Base-by-base conservation (phyloP, 805 yeast species). In the Candida broadrunensis region DNA sequence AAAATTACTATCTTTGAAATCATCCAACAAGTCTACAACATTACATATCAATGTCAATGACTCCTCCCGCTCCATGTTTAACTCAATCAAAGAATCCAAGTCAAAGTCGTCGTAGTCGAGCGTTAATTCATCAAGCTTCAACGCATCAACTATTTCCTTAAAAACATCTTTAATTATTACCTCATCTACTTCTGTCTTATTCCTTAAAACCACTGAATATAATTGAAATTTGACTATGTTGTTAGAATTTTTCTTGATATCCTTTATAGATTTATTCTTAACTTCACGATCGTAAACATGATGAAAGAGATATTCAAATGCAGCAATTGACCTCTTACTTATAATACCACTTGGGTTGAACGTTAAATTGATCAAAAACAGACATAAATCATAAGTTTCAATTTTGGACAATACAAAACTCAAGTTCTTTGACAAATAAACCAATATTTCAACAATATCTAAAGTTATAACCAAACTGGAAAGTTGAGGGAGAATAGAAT, bases 361-460 rank as follows among this genome's bases (percentile, higher is more conserved):
- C 1, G 73, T 56, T 2, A 72, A 57, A 1, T 54, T 48, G 9
- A 73, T 54, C 33, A 79, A 58, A 21, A 50, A 47, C 41, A 49
- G 16, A 21, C 60, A 32, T 49, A 64, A 24, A 43, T 43, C 45
- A 1, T 37, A 47, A 9, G 72, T 42, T 39, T 78, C 79, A 1
- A 49, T 54, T 4, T 51, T 44, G 0, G 64, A 46, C 25, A 80
- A 60, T 3, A 61, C 61, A 14, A 60, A 49, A 3, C 83, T 81
- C 44, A 80, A 61, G 41, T 71, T 66, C 43, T 70, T 72, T 35
- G 81, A 61, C 31, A 83, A 48, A 49, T 81, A 88, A 17, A 75
- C 67, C 33, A 83, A 55, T 5, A 82, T 70, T 54, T 85, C 91
- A 46, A 83, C 72, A 31, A 73, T 63, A 50, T 85, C 89, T 26